Evolutionary conservation across 257 asterid species (phyloP).

Genomic region (Solanum chmielewskii): DNA sequence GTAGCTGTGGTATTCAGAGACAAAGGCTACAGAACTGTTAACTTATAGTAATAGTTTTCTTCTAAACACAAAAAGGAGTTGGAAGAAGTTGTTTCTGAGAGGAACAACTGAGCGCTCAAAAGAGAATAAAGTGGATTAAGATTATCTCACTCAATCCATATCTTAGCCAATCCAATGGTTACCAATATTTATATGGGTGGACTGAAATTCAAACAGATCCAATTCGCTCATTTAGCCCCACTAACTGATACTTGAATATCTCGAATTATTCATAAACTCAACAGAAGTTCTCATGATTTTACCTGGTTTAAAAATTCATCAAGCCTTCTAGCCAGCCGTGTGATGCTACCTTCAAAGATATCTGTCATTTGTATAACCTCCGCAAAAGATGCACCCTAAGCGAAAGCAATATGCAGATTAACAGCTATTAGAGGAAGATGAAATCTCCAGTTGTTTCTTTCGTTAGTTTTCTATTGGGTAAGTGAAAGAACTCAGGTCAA

Average conservation of each 20-base stretch:
- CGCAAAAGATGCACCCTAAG: conserved; percentile 80
- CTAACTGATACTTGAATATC: background rate
- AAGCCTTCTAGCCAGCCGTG: conserved; percentile 77
- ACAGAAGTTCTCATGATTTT: background rate
- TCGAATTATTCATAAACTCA: background rate
- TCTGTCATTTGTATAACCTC: conserved; percentile 83
- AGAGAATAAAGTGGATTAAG: background rate
- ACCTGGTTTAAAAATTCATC: conserved; percentile 97
- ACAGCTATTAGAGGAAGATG: background rate
- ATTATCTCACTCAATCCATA: background rate
- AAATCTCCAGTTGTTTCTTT: background rate
- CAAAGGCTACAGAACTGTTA: background rate
- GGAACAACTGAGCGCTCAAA: background rate
- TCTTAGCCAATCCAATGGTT: background rate
- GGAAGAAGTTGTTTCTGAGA: background rate
- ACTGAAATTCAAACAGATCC: background rate
- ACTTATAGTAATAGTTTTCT: background rate
- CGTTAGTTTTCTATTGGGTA: background rate
- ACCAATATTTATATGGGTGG: background rate
- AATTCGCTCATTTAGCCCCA: background rate
- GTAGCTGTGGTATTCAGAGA: background rate
- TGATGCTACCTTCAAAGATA: conserved; percentile 92
- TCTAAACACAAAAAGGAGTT: background rate
- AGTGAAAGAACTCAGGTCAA: background rate
- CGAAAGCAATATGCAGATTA: background rate